Base-by-base conservation (phyloP, 768 basidiomycete species). In the Termitomyces sp. region DNA sequence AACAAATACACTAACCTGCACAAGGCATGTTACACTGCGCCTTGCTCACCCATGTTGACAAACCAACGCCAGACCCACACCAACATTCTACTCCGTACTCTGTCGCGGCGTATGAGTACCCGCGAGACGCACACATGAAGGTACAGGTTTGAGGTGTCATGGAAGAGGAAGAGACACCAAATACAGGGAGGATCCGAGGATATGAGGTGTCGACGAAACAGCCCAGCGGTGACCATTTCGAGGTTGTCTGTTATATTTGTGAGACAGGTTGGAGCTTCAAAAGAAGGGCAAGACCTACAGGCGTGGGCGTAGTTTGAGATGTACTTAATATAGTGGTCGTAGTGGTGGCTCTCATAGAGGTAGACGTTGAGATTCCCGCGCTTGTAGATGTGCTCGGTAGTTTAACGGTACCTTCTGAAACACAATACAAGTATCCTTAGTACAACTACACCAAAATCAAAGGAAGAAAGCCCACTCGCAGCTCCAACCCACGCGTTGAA, bases 401-500 rank as follows among this genome's bases (percentile, higher is more conserved):
- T 27, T 23, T 28, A 25, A 34, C 17, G 23, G 44, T 47, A 10
- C 46, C 58, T 50, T 39, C 59, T 53, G 12, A 11, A 50, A 27
- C 7, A 46, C 17, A 9, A n/a, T 0, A 12, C 49, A 49, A 32
- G 23, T 17, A 42, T 41, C 19, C 3, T 34, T 0, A 23, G 25
- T 7, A 44, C 4, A 40, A 52, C 10, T 5, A 30, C 5, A 16
- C 8, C 2, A 30, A 37, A 40, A 28, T 27, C 19, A 46, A 41
- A 32, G 2, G 14, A 19, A 14, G 25, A 47, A 46, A 32, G 34
- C 72, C 56, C 54, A 76, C 76, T 67, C 5, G 76, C 77, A 52
- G 73, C 72, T n/a, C 81, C 80, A 39, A 80, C 81, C 66, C 76
- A 85, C 0, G 77, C 82, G 63, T 86, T 88, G 67, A 79, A 87